These are phyloP conservation scores for Cutaneotrichosporon curvatum DNA, from an alignment of 1,284 basidiomycete genomes.

Conservation along the genomic window DNA sequence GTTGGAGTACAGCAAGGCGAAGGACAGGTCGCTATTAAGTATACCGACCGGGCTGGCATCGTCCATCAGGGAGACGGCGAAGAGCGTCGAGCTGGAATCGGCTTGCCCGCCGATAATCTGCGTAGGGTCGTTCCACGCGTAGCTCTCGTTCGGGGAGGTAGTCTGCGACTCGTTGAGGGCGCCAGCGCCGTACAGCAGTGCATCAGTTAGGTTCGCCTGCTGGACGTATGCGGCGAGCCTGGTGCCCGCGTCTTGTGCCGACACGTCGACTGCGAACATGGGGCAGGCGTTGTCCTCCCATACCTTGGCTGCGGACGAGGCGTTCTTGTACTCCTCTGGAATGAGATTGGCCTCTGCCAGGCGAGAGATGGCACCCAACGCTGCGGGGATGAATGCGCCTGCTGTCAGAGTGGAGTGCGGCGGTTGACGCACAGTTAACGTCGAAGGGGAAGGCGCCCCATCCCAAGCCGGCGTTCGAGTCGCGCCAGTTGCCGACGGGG, in stretches of 20 bases:
- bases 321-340: no score
- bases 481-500: slow-evolving; percentile 52
- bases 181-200: slow-evolving; percentile 28
- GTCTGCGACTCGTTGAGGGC: slow-evolving; percentile 19
- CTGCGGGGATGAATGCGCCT: slow-evolving; percentile 51
- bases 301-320: no score
- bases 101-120: not conserved
- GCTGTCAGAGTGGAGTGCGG: not conserved
- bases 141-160: slow-evolving; percentile 4
- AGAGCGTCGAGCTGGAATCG: slow-evolving; percentile 17
- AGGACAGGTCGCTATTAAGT: slow-evolving; percentile 47
- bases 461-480: slow-evolving; percentile 51
- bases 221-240: slow-evolving; percentile 48
- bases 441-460: slow-evolving; percentile 52
- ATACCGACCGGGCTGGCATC: slow-evolving; percentile 41
- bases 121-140: not conserved
- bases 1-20: slow-evolving; percentile 46
- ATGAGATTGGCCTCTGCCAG: slow-evolving; percentile 28
- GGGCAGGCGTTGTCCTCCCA: slow-evolving; percentile 50
- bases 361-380: slow-evolving; percentile 48
- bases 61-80: slow-evolving; percentile 41
- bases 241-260: slow-evolving; percentile 31
- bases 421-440: slow-evolving; percentile 43
- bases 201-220: slow-evolving; percentile 42
- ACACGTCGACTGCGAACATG: slow-evolving; percentile 49